These are phyloP conservation scores for Beauveria sp. DNA, from an alignment of 2,329 filamentous ascomycete genomes.

Conservation along the genomic window DNA sequence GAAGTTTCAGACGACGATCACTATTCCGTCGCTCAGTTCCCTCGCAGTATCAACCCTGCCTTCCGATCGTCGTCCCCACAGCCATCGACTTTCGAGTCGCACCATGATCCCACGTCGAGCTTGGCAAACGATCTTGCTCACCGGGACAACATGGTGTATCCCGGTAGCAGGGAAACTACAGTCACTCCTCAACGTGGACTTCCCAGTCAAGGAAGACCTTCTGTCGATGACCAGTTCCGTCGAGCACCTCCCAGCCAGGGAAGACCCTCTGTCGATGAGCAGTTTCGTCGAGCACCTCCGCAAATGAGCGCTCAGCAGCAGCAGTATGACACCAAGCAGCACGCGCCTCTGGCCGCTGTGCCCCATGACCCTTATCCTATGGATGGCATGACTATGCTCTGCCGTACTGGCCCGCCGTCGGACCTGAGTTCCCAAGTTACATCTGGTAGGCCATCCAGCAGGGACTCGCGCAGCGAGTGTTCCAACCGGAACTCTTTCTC, in stretches of 20 bases:
- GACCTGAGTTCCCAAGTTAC: slow-evolving; percentile 45
- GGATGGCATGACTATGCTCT: slow-evolving; percentile 97
- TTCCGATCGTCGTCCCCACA: slow-evolving; percentile 95
- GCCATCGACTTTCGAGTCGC: slow-evolving; percentile 85
- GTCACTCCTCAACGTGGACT: slow-evolving; percentile 43
- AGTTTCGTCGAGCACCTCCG: slow-evolving; percentile 15
- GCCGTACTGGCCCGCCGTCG: slow-evolving; percentile 60
- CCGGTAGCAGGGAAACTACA: slow-evolving; percentile 42
- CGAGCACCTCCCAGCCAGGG: slow-evolving; percentile 27
- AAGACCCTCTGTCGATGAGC: slow-evolving; percentile 13
- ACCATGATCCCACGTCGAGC: slow-evolving; percentile 75
- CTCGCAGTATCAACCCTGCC: slow-evolving; percentile 87
- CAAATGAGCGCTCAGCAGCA: slow-evolving; percentile 13
- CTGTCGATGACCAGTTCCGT: slow-evolving; percentile 29
- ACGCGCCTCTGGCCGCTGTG: slow-evolving; percentile 56
- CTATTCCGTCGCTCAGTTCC: slow-evolving; percentile 94
- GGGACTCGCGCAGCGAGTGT: slow-evolving; percentile 84
- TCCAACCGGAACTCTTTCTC: slow-evolving; percentile 85
- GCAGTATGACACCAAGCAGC: slow-evolving; percentile 35
- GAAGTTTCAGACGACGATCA: slow-evolving; percentile 78
- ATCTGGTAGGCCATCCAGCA: slow-evolving; percentile 68
- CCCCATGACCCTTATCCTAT: slow-evolving; percentile 91
- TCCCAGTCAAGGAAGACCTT: slow-evolving; percentile 13
- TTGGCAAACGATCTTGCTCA: slow-evolving; percentile 64
- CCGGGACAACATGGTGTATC: slow-evolving; percentile 37